phyloP scores from a whole-genome alignment of 129 eudicot species.

The Lactuca sativa region DNA sequence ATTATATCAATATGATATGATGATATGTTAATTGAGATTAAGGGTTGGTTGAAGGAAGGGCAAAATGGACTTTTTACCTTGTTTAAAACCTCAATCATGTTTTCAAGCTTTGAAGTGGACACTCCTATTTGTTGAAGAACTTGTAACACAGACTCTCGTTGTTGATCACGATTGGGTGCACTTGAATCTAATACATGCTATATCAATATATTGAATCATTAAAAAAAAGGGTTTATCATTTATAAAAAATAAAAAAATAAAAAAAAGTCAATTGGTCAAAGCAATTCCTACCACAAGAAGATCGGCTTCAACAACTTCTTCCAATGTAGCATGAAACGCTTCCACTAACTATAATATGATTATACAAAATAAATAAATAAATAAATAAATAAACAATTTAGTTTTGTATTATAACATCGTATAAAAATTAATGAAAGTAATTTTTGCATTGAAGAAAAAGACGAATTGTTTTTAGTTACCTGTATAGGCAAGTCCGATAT shows the following conservation, averaged over 20 bases:
- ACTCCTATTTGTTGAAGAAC: conserved; percentile 85
- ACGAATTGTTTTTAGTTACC: conserved; percentile 34
- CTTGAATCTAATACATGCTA: conserved; percentile 97
- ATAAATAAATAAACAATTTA: not conserved
- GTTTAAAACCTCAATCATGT: conserved; percentile 98
- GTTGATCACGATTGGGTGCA: conserved; percentile 79
- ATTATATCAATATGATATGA: not conserved
- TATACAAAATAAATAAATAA: not conserved
- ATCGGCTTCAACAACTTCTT: conserved; percentile 98
- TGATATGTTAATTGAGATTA: not conserved
- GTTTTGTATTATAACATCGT: not conserved
- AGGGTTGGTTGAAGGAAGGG: not conserved
- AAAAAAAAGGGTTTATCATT: no score
- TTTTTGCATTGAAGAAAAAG: not conserved
- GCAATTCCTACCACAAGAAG: conserved; percentile 81
- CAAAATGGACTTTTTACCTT: conserved; percentile 49
- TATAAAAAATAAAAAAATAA: not conserved
- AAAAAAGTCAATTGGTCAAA: conserved; percentile 5
- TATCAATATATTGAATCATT: not conserved
- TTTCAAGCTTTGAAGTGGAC: conserved; percentile 63
- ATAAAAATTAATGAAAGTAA: no score
- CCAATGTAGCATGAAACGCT: conserved; percentile 98
- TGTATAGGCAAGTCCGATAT: conserved; percentile 97
- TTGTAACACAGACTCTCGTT: conserved; percentile 75
- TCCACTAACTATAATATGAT: conserved; percentile 65